Evolutionary conservation across 352 stramenopile species (phyloP), one percentile per base, ranked within the genome.

Genomic region (Paralagenidium karlingii): DNA sequence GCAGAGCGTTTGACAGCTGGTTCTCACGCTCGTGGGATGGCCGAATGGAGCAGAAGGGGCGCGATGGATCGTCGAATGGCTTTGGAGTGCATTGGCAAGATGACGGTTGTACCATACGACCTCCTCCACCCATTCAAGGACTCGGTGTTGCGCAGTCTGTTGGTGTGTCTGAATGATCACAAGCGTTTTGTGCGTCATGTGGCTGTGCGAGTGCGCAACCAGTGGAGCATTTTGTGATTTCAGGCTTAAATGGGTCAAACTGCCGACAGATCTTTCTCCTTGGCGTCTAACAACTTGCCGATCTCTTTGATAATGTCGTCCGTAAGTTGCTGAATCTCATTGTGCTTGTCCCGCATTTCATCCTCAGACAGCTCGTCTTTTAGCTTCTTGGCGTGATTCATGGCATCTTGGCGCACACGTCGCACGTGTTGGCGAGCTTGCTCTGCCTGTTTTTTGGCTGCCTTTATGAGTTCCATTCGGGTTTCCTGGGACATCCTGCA

Each of bases 61-160:
- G 78, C 66, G 18, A 60, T 83, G 43, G 73, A 87, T 38, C 73
- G 78, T 34, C 55, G 77, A 48, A 69, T 70, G 24, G 75, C 78
- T 6, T 50, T 91, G 28, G 75, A 87, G 38, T 89, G 78, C 43
- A 55, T 91, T 33, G 61, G 60, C 28, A 86, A 80, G 53, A 54
- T 91, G 46, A 58, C 73, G 19, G 74, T 57, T 12, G 87, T 87
- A 49, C 76, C 76, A 42, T 91, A 91, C 52, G 78, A 91, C 33
- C 70, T 91, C 36, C 71, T 91, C 41, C 78, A 91, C 22, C 75
- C 80, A 24, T 91, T 92, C 55, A 92, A 89, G 56, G 74, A 85
- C 47, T 39, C 57, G 13, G 81, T 94, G 49, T 66, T 87, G 40
- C 66, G 69, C 33, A 64, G 83, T 33, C 52, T 95, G 13, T 53